phyloP scores from a whole-genome alignment of 1,284 basidiomycete species.

The Ganoderma multipileum region DNA sequence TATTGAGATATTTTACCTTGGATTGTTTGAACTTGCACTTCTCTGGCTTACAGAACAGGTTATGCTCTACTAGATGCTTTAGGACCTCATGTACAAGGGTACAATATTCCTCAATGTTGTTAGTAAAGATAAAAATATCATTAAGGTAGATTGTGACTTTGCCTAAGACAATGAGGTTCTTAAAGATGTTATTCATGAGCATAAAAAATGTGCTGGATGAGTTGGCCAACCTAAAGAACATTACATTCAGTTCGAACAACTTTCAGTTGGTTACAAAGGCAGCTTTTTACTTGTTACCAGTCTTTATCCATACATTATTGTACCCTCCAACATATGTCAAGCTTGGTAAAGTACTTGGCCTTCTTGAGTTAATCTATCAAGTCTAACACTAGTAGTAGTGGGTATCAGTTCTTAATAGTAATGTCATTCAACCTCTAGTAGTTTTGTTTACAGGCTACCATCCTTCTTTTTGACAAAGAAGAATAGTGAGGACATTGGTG shows the following conservation, averaged over 20 bases:
- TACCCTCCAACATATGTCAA: conserved; percentile 9
- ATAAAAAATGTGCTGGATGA: conserved; percentile 7
- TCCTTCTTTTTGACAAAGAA: conserved; percentile 53
- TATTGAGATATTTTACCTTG: conserved; percentile 17
- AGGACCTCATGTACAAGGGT: neutral
- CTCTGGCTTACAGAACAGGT: neutral
- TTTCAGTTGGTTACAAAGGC: too few relatives aligned
- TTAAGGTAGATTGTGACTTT: conserved; percentile 9
- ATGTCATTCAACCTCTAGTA: conserved; percentile 32
- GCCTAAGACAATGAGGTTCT: conserved; percentile 5
- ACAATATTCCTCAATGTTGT: neutral
- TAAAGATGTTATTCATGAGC: conserved; percentile 11
- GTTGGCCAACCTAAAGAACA: conserved; percentile 14
- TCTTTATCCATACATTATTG: conserved; percentile 16
- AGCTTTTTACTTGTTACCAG: conserved; percentile 7
- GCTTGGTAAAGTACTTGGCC: conserved; percentile 13
- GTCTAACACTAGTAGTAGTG: conserved; percentile 7
- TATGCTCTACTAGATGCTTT: neutral
- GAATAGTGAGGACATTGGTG: conserved; percentile 39
- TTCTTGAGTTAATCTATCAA: neutral
- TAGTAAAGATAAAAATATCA: conserved; percentile 9
- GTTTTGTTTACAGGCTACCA: conserved; percentile 40
- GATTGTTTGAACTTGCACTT: neutral
- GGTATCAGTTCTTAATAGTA: conserved; percentile 36
- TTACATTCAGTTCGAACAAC: conserved; percentile 8